A percentile compares a stretch with the other conserved stretches of the same genome.
phyloP scores from a whole-genome alignment of 148 eudicot species.

The Hydrangea macrophylla region DNA sequence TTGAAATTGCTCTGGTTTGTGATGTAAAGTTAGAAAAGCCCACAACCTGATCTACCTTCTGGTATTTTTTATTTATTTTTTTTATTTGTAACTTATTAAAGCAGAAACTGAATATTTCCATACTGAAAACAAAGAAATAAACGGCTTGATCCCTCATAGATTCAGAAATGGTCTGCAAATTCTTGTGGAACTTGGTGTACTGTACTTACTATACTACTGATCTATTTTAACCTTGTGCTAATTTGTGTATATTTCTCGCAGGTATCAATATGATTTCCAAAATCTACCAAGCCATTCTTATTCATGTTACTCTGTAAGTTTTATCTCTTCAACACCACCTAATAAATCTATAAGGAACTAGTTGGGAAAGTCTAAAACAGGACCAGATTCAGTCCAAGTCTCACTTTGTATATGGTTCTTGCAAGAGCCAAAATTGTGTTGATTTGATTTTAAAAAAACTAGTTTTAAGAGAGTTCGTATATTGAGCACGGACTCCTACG shows the following conservation, averaged over 20 bases:
- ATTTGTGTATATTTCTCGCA: background rate
- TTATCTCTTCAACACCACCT: background rate
- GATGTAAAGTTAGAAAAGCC: background rate
- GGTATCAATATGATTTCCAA: constrained; percentile 8
- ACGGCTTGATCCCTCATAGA: background rate
- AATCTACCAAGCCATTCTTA: background rate
- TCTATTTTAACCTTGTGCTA: background rate
- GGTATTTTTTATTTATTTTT: no score
- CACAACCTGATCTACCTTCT: background rate
- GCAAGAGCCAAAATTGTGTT: no score
- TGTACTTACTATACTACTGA: background rate
- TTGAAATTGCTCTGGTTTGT: background rate
- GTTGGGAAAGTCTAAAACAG: background rate
- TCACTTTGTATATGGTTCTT: no score
- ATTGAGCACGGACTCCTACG: no score
- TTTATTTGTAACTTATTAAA: background rate
- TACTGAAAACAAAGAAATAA: background rate
- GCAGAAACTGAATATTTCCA: background rate
- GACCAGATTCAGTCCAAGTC: constrained; percentile 8
- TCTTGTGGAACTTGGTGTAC: background rate
- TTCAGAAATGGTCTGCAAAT: background rate
- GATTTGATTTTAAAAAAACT: no score
- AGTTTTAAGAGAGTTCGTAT: no score
- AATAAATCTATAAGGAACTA: no score
- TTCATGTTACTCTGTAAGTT: background rate